These are phyloP conservation scores for Termitomyces titanicus DNA, from an alignment of 768 basidiomycete genomes.

Conservation along the genomic window DNA sequence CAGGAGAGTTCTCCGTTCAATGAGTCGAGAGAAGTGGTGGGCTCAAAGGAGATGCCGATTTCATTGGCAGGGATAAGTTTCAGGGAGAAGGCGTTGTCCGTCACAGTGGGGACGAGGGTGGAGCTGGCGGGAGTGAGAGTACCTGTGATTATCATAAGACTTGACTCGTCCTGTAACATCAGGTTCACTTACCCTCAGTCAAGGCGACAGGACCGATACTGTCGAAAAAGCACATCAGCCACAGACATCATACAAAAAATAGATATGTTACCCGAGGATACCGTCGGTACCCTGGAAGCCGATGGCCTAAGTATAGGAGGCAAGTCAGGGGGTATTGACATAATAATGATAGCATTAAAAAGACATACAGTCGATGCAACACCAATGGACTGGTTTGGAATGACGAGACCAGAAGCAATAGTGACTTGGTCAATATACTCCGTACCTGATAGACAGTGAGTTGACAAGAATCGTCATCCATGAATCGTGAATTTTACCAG, in stretches of 20 bases:
- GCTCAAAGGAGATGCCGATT: constrained; percentile 51
- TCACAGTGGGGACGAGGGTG: constrained; percentile 49
- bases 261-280: constrained; percentile 54
- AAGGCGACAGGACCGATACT: constrained; percentile 63
- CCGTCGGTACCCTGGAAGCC: constrained; percentile 56
- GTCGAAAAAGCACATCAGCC: background rate
- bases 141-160: constrained; percentile 14
- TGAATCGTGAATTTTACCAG: constrained; percentile 29
- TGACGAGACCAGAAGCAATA: constrained; percentile 44
- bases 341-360: background rate
- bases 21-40: constrained; percentile 29
- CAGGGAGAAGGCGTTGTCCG: constrained; percentile 45
- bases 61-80: constrained; percentile 35
- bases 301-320: constrained; percentile 18
- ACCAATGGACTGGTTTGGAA: constrained; percentile 62
- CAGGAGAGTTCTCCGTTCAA: constrained; percentile 56
- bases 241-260: background rate
- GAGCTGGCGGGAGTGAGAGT: constrained; percentile 27
- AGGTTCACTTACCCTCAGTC: constrained; percentile 35
- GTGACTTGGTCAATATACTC: constrained; percentile 53
- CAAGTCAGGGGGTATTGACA: background rate
- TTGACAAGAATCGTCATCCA: background rate
- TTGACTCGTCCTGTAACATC: background rate
- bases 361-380: constrained; percentile 38
- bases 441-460: constrained; percentile 24